Conservation (phyloP, 768 basidiomycete genomes). For the Podaxis pistillaris region DNA sequence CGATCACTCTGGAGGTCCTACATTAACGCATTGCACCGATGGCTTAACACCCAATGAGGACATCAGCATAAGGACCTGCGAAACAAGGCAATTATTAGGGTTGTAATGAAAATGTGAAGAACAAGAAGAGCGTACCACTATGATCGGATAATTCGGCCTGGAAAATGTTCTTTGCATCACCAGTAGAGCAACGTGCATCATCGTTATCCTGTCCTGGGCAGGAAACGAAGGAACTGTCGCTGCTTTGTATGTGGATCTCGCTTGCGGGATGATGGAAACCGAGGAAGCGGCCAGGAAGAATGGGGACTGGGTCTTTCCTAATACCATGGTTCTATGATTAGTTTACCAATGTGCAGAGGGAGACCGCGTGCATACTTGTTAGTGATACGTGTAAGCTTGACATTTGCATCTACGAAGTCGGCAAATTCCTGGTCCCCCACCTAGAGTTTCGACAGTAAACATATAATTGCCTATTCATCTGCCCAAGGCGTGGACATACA, state of each 20-base stretch:
- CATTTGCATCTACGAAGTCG: conserved; percentile 39
- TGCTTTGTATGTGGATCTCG: conserved; percentile 52
- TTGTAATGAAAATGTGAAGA: neutral
- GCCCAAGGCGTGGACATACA: conserved; percentile 23
- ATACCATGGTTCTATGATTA: neutral
- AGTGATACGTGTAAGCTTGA: conserved; percentile 40
- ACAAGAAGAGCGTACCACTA: conserved; percentile 19
- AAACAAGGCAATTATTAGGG: neutral
- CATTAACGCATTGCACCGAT: too few species aligned
- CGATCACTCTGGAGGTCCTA: too few species aligned
- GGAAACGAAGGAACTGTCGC: conserved; percentile 31
- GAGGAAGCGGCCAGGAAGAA: conserved; percentile 48
- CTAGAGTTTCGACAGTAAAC: conserved; percentile 25
- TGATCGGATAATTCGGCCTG: conserved; percentile 51
- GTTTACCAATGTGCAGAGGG: neutral
- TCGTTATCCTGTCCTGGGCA: conserved; percentile 55
- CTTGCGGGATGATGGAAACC: conserved; percentile 51
- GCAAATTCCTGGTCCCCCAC: conserved; percentile 47
- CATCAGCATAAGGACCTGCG: conserved; percentile 12
- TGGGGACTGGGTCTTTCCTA: conserved; percentile 46
- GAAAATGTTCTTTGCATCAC: conserved; percentile 52
- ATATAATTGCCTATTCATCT: neutral
- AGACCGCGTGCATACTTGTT: conserved; percentile 25
- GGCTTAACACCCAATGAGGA: neutral
- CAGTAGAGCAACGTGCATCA: conserved; percentile 50